Evolutionary conservation across 768 basidiomycete species (phyloP), one percentile per base, ranked within the genome.

Genomic region (Sistotremastrum niveocremeum): DNA sequence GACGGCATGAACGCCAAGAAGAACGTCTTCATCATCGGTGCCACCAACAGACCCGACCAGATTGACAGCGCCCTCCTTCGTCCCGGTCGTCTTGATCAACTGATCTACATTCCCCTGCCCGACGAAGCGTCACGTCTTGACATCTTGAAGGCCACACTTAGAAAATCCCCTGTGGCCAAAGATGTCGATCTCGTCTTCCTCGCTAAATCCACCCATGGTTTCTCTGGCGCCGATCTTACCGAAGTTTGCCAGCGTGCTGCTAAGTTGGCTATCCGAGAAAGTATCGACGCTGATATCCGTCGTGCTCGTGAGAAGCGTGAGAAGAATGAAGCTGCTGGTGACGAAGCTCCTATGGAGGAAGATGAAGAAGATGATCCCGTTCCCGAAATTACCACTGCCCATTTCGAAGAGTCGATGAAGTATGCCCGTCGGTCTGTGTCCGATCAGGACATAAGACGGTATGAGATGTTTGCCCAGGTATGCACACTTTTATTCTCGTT

Each of bases 361-460:
- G 84, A 80, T 31, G 79, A 74, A 6, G 81, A 79, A 46, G 88
- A 90, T 32, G 94, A 94, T 55, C 89, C 88, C 4, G 91, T 97
- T 30, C 85, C 90, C 7, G 68, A 82, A 58, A 95, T 94, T 56
- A 84, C 88, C 31, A 79, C 80, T 57, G 89, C 82, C 0, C 94
- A 98, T 73, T 98, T 98, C 55, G 94, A 98, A 67, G 94, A 98
- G 66, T 93, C 95, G 2, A 98, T 98, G 93, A 82, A 84, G 65
- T 98, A 77, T 57, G 93, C 95, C 51, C 84, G 95, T 62, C 84
- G 95, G 44, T 97, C 91, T 8, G 94, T 98, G 46, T 91, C 89
- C 8, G 93, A 97, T 59, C 80, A 85, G 52, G 94, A 98, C 59
- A 94, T 98, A 65, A 77, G 93, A 57, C 81, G 93, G 45, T 99